Conservation (phyloP, 148 eudicot genomes). For the Camellia sinensis region DNA sequence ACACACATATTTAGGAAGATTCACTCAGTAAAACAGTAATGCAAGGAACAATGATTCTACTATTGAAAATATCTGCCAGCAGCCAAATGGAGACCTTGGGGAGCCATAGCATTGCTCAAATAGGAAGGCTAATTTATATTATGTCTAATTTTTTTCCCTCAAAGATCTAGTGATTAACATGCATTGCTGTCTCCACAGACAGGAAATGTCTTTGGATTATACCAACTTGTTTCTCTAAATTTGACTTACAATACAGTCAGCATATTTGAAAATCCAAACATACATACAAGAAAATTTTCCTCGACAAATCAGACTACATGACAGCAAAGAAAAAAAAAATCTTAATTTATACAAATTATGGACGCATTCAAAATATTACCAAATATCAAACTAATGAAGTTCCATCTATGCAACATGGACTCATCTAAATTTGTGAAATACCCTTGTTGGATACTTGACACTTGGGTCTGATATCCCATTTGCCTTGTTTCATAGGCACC, state of each 20-base stretch:
- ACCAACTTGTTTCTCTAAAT: background rate
- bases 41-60: background rate
- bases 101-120: background rate
- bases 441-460: too few species aligned
- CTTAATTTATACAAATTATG: background rate
- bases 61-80: background rate
- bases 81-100: background rate
- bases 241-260: background rate
- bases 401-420: background rate
- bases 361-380: background rate
- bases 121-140: background rate
- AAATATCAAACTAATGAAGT: background rate
- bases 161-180: background rate
- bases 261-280: constrained; percentile 5
- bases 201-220: background rate
- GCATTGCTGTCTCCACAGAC: background rate
- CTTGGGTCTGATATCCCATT: too few species aligned
- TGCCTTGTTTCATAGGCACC: too few species aligned
- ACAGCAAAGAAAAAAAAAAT: too few species aligned
- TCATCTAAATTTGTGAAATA: too few species aligned
- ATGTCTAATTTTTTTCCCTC: background rate
- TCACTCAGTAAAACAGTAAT: background rate
- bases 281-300: background rate
- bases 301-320: background rate
- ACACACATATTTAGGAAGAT: background rate